Percentiles rank a stretch among this genome's conserved stretches.
phyloP scores from a whole-genome alignment of 1,284 basidiomycete species.

The Takashimella koratensis region DNA sequence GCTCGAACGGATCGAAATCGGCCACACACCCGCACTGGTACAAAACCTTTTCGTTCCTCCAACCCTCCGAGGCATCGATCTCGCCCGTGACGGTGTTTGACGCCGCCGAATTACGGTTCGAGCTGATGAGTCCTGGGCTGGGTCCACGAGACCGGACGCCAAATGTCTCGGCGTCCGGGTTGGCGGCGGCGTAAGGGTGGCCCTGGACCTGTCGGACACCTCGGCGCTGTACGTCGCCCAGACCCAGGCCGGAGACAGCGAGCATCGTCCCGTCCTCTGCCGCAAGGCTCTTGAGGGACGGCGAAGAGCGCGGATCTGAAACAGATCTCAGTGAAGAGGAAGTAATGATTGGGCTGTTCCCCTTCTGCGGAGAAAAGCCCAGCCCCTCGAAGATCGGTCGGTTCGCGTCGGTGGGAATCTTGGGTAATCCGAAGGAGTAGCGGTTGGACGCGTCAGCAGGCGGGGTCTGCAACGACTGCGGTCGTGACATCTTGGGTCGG shows the following conservation, averaged over 20 bases:
- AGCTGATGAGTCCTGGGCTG: not conserved
- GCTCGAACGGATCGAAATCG: conserved; percentile 33
- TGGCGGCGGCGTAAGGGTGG: not conserved
- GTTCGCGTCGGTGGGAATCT: conserved; percentile 20
- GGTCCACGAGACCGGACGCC: not conserved
- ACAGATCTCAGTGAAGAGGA: not conserved
- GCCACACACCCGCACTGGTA: conserved; percentile 48
- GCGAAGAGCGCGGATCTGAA: not conserved
- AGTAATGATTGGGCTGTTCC: conserved; percentile 1
- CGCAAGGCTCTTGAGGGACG: not conserved
- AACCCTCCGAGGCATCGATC: conserved; percentile 35
- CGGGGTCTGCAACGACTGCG: not conserved
- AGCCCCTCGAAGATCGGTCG: conserved; percentile 21
- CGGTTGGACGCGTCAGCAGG: conserved; percentile 11
- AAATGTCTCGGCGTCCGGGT: not conserved
- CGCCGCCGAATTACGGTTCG: not conserved
- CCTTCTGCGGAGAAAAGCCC: conserved; percentile 20
- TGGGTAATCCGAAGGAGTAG: conserved; percentile 39
- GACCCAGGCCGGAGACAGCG: conserved; percentile 6
- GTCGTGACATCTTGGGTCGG: not conserved
- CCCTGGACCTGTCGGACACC: not conserved
- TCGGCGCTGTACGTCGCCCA: conserved; percentile 6
- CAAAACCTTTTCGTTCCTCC: conserved; percentile 35
- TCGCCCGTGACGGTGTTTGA: conserved; percentile 1
- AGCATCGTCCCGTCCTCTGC: not conserved